phyloP scores from a whole-genome alignment of 176 grass and related monocot species.

The Alopecurus myosuroides region DNA sequence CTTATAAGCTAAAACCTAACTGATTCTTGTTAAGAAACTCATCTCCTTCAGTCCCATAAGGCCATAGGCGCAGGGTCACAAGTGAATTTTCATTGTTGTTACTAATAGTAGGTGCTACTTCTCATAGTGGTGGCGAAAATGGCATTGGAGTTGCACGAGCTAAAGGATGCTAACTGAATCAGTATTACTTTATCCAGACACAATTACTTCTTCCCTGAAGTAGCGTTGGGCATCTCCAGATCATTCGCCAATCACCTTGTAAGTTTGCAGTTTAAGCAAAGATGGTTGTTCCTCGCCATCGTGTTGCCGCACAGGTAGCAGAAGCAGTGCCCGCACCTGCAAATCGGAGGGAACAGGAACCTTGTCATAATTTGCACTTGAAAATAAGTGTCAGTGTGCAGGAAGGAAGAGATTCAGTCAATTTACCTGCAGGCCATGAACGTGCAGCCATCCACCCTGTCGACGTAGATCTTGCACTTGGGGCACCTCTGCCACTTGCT shows the following conservation, averaged over 20 bases:
- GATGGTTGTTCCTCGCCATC: constrained; percentile 50
- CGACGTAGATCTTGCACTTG: constrained; percentile 75
- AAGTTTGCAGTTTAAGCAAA: constrained; percentile 34
- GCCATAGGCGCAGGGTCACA: not conserved
- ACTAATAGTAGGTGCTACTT: too few relatives aligned
- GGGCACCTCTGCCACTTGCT: constrained; percentile 81
- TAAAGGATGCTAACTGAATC: not conserved
- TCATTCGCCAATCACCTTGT: constrained; percentile 30
- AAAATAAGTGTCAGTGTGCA: not conserved
- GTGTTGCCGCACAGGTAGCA: constrained; percentile 71
- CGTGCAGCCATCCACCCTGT: constrained; percentile 55
- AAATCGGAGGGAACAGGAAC: not conserved
- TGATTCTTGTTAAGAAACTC: not conserved
- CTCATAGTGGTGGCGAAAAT: not conserved
- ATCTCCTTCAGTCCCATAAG: not conserved
- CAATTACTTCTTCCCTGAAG: not conserved
- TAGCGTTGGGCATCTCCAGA: not conserved
- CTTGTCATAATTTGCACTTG: not conserved
- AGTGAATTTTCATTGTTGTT: too few relatives aligned
- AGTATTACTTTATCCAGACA: not conserved
- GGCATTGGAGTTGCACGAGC: not conserved
- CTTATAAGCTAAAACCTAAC: not conserved
- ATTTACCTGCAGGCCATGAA: constrained; percentile 69
- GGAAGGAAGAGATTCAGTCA: not conserved
- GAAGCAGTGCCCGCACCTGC: constrained; percentile 66